phyloP scores from a whole-genome alignment of 2,329 filamentous ascomycete species.

The Corinectria fuckeliana region DNA sequence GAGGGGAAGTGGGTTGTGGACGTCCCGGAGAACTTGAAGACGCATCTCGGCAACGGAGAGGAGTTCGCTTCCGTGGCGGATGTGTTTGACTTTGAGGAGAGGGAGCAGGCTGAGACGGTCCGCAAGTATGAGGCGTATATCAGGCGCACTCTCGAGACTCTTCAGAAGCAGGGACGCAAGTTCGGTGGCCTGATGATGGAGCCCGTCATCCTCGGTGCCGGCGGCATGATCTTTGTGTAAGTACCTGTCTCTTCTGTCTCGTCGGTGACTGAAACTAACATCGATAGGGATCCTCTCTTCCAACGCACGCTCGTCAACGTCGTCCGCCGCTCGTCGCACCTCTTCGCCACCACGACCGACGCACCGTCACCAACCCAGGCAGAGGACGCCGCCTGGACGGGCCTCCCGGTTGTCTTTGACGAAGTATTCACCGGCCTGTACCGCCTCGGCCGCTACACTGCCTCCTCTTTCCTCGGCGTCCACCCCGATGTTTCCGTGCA shows the following conservation, averaged over 20 bases:
- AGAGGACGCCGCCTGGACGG: constrained; percentile 62
- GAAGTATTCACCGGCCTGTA: constrained; percentile 90
- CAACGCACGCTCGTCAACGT: constrained; percentile 73
- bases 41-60: constrained; percentile 51
- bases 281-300: constrained; percentile 75
- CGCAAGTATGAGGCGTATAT: constrained; percentile 68
- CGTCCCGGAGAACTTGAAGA: constrained; percentile 56
- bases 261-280: constrained; percentile 19
- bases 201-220: constrained; percentile 80
- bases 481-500: constrained; percentile 80
- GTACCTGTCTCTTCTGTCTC: constrained; percentile 37
- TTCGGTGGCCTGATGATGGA: constrained; percentile 84
- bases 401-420: constrained; percentile 81
- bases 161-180: constrained; percentile 64
- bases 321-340: constrained; percentile 63
- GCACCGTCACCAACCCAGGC: constrained; percentile 15
- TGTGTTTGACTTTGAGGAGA: constrained; percentile 65
- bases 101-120: constrained; percentile 53
- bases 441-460: constrained; percentile 75
- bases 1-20: constrained; percentile 71
- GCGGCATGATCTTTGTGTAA: constrained; percentile 82
- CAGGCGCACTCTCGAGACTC: constrained; percentile 54
- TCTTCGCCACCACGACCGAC: constrained; percentile 52
- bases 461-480: constrained; percentile 71
- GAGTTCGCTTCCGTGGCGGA: constrained; percentile 57